Base-by-base conservation (phyloP, 495 filamentous ascomycete genomes). In the Pseudoneurospora amorphoporcata region DNA sequence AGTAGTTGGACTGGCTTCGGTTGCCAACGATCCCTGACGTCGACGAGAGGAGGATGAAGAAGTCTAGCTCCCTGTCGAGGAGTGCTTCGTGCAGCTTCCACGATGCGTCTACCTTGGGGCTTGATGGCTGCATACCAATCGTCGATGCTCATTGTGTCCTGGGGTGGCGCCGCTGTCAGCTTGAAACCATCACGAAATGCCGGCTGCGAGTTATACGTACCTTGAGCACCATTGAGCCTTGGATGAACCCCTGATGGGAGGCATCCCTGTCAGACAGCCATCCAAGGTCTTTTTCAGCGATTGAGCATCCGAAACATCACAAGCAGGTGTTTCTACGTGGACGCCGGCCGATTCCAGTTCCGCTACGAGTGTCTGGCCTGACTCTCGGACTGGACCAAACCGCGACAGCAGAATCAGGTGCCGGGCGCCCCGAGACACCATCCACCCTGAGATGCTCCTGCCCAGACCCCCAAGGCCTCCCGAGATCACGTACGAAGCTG, bases 11-110 rank as follows among this genome's bases (percentile, higher is more conserved):
- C 74, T 91, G 88, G 0, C 82, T 19, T 0, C 32, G 6, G 7
- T 77, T 83, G 12, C 89, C 89, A n/a, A 87, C 75, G 3, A 87
- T 75, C 4, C 84, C 87, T 8, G 84, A 78, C 0, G 86, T 73
- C 1, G 90, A 91, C n/a, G 87, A 88, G 10, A 89, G 79, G 16
- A 83, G 79, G 61, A 90, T 77, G 76, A 92, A 90, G 81, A 92
- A 91, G 75, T 90, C 88, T 2, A 90, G 80, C 47, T 74, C 72
- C n/a, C 79, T 77, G 7, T 35, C 37, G 29, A 14, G 10, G 8
- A 74, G 29, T 17, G 5, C 41, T 7, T 19, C 4, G 83, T 39
- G 81, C 53, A 72, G 74, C 8, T 79, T 73, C 73, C 83, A 86
- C 12, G 84, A 76, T 3, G 80, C 80, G 17, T 78, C 74, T 1